Percentiles rank a stretch among this genome's conserved stretches.
phyloP scores from a whole-genome alignment of 2,329 filamentous ascomycete species.

The Alternaria dauci region DNA sequence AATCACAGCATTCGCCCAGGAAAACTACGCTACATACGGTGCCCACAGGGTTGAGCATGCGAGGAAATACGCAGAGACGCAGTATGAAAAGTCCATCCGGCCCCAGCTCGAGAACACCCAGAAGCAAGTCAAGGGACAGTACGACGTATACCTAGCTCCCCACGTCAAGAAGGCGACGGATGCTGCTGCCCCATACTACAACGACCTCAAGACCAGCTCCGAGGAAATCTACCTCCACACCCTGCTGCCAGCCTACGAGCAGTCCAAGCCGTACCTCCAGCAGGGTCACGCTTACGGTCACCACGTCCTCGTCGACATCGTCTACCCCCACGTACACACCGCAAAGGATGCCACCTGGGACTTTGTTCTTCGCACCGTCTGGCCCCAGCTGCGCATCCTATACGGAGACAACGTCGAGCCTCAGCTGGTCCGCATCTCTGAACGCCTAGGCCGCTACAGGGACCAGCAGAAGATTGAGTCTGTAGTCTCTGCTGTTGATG shows the following conservation, averaged over 20 bases:
- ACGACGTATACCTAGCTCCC: conserved; percentile 75
- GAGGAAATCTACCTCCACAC: conserved; percentile 75
- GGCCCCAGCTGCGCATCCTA: conserved; percentile 80
- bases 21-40: conserved; percentile 72
- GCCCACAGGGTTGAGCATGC: conserved; percentile 75
- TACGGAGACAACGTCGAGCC: conserved; percentile 95
- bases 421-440: conserved; percentile 89
- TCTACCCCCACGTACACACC: conserved; percentile 75
- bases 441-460: conserved; percentile 81
- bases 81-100: conserved; percentile 82
- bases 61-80: conserved; percentile 69
- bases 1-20: conserved; percentile 68
- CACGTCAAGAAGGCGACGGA: conserved; percentile 71
- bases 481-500: conserved; percentile 63
- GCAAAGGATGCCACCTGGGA: conserved; percentile 72
- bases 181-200: conserved; percentile 75
- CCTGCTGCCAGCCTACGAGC: conserved; percentile 77
- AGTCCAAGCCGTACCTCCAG: conserved; percentile 75
- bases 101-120: conserved; percentile 76
- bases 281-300: conserved; percentile 73
- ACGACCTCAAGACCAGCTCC: conserved; percentile 68
- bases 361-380: conserved; percentile 79
- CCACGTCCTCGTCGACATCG: conserved; percentile 72
- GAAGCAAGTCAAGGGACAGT: conserved; percentile 68
- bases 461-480: conserved; percentile 70